phyloP scores from a whole-genome alignment of 805 yeast genomes.

The Metschnikowia vanudenii region DNA sequence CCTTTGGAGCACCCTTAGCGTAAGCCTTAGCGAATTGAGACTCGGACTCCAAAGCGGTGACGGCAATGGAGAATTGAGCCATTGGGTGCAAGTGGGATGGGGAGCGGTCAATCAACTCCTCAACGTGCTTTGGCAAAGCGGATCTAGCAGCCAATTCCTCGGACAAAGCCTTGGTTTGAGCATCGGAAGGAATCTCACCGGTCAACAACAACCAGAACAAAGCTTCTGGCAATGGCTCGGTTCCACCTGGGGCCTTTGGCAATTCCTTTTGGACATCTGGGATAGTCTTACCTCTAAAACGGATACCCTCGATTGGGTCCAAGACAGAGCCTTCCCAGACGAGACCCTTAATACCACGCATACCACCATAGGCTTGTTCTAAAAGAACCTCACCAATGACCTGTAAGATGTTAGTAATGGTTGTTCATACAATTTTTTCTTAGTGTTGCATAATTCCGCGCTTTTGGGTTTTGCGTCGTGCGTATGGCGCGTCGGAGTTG shows the following conservation, averaged over 20 bases:
- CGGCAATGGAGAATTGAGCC: slow-evolving; percentile 79
- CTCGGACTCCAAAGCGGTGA: slow-evolving; percentile 68
- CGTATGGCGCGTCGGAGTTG: slow-evolving; percentile 2
- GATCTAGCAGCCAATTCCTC: slow-evolving; percentile 65
- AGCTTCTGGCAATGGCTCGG: slow-evolving; percentile 70
- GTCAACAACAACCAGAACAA: slow-evolving; percentile 78
- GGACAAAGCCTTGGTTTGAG: slow-evolving; percentile 55
- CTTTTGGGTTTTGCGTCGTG: background rate
- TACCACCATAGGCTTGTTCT: slow-evolving; percentile 58
- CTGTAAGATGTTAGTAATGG: slow-evolving; percentile 21
- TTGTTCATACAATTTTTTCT: background rate
- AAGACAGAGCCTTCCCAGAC: slow-evolving; percentile 81
- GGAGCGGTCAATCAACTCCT: slow-evolving; percentile 56
- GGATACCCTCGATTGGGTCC: slow-evolving; percentile 74
- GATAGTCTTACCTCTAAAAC: slow-evolving; percentile 75
- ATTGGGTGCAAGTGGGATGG: slow-evolving; percentile 76
- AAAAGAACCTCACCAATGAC: slow-evolving; percentile 44
- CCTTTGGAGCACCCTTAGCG: slow-evolving; percentile 65
- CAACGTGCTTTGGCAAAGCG: slow-evolving; percentile 62
- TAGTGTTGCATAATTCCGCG: slow-evolving; percentile 4
- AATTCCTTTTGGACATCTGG: slow-evolving; percentile 65
- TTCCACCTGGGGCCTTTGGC: slow-evolving; percentile 58
- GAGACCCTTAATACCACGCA: slow-evolving; percentile 74
- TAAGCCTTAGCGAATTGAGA: slow-evolving; percentile 71
- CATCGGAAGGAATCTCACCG: slow-evolving; percentile 64